Conservation (phyloP, 2,329 filamentous ascomycete genomes). For the Cucurbitaria berberidis region DNA sequence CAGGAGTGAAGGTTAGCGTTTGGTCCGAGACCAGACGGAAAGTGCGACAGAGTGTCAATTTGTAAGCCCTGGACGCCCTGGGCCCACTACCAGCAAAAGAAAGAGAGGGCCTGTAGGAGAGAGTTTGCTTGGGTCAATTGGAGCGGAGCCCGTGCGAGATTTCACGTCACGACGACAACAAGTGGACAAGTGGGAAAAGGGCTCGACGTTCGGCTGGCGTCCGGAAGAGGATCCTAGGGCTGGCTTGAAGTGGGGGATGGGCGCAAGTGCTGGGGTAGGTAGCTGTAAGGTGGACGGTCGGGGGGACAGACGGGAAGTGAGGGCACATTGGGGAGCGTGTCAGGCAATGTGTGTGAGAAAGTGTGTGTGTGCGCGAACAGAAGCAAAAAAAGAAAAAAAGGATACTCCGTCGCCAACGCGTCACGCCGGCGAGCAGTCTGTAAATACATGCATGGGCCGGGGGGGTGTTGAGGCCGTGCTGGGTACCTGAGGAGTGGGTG, state of each 20-base stretch:
- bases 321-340: conserved; percentile 28
- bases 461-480: conserved; percentile 36
- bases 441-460: conserved; percentile 38
- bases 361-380: no score
- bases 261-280: conserved; percentile 28
- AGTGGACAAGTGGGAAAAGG: conserved; percentile 20
- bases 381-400: no score
- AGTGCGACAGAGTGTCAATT: conserved; percentile 44
- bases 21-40: conserved; percentile 42
- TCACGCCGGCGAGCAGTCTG: conserved; percentile 43
- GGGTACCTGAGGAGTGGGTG: conserved; percentile 41
- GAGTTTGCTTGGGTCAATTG: conserved; percentile 20
- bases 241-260: conserved; percentile 30
- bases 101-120: conserved; percentile 25
- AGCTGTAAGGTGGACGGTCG: conserved; percentile 23
- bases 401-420: conserved; percentile 36
- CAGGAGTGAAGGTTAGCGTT: conserved; percentile 43
- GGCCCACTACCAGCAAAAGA: conserved; percentile 26
- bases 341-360: no score
- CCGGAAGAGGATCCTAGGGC: conserved; percentile 35
- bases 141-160: conserved; percentile 25
- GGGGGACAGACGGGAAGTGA: conserved; percentile 26
- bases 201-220: conserved; percentile 27
- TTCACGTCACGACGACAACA: conserved; percentile 31
- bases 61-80: conserved; percentile 35